phyloP scores from a whole-genome alignment of 352 stramenopile genomes.

The Phytophthora cajani region DNA sequence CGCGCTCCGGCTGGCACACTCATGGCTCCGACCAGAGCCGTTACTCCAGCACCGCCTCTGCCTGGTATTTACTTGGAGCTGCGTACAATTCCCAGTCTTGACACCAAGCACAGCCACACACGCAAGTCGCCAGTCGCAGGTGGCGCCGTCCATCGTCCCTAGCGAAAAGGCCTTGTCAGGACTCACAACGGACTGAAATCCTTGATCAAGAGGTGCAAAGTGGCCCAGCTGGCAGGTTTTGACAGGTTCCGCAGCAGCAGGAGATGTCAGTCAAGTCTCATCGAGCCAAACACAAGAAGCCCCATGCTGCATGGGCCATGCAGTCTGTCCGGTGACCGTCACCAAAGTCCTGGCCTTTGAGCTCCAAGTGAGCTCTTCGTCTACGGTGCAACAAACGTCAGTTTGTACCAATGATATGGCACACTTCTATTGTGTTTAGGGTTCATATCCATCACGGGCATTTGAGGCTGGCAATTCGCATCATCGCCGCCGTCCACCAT shows the following conservation, averaged over 20 bases:
- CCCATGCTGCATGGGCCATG: background rate
- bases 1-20: slow-evolving; percentile 7
- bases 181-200: background rate
- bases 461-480: slow-evolving; percentile 17
- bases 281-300: background rate
- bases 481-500: slow-evolving; percentile 17
- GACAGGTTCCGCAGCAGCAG: slow-evolving; percentile 25
- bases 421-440: slow-evolving; percentile 13
- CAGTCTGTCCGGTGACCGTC: background rate
- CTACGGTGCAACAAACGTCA: slow-evolving; percentile 1
- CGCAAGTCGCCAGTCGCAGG: slow-evolving; percentile 23
- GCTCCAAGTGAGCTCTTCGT: background rate
- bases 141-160: slow-evolving; percentile 12
- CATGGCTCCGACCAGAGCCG: slow-evolving; percentile 16
- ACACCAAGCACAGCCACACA: slow-evolving; percentile 7
- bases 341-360: background rate
- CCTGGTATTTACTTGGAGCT: background rate
- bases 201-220: slow-evolving; percentile 4
- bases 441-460: background rate
- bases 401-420: background rate
- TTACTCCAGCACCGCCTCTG: slow-evolving; percentile 19
- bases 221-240: slow-evolving; percentile 25
- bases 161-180: slow-evolving; percentile 19
- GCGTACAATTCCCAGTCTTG: slow-evolving; percentile 10
- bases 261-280: background rate